These are phyloP conservation scores for Eremothecium coryli DNA, from an alignment of 1,139 yeast genomes.

Conservation along the genomic window DNA sequence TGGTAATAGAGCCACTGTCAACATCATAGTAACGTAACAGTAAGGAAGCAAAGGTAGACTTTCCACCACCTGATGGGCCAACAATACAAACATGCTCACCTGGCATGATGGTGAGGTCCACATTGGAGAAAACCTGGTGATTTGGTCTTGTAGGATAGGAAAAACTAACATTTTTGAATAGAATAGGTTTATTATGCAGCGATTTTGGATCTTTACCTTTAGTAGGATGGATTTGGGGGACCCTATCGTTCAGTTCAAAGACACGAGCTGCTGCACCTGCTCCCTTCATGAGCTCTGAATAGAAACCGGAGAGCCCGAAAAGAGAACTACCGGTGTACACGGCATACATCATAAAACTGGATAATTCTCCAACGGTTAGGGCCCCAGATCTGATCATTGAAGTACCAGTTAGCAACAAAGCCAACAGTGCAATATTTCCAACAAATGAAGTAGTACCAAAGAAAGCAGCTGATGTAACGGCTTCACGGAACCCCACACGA, in stretches of 20 bases:
- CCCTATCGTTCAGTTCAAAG: slow-evolving; percentile 75
- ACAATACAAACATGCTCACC: slow-evolving; percentile 83
- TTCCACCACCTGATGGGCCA: slow-evolving; percentile 90
- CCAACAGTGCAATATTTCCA: slow-evolving; percentile 72
- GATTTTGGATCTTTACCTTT: slow-evolving; percentile 35
- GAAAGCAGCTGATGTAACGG: slow-evolving; percentile 65
- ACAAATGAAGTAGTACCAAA: slow-evolving; percentile 74
- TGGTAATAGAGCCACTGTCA: slow-evolving; percentile 49
- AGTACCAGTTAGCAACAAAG: slow-evolving; percentile 73
- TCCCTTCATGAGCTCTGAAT: slow-evolving; percentile 92
- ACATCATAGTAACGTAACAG: slow-evolving; percentile 60
- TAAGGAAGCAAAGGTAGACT: slow-evolving; percentile 72
- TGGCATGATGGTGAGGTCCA: slow-evolving; percentile 50
- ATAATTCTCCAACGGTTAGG: slow-evolving; percentile 77
- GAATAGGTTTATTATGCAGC: slow-evolving; percentile 43
- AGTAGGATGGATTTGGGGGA: slow-evolving; percentile 62
- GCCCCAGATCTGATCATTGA: slow-evolving; percentile 63
- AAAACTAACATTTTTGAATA: slow-evolving; percentile 59
- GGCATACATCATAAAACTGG: slow-evolving; percentile 93
- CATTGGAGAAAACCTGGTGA: slow-evolving; percentile 56
- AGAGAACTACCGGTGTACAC: slow-evolving; percentile 90
- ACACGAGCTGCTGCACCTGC: slow-evolving; percentile 93
- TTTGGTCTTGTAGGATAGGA: slow-evolving; percentile 85
- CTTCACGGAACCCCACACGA: slow-evolving; percentile 70
- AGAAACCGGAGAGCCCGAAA: slow-evolving; percentile 83